phyloP scores from a whole-genome alignment of 192 early-diverging fungal genomes.

The Pilobolus umbonatus region DNA sequence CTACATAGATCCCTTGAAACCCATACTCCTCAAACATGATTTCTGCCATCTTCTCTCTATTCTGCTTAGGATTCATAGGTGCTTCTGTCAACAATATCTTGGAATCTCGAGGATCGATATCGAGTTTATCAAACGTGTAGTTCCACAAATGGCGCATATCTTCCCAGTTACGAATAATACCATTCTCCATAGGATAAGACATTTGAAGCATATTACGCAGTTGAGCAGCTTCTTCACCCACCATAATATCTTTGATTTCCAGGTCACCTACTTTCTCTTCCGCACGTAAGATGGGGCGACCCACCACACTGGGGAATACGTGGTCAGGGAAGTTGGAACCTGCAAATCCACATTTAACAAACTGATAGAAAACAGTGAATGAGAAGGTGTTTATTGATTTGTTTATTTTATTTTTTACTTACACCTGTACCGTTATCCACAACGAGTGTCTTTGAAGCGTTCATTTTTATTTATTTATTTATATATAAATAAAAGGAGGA shows the following conservation, averaged over 20 bases:
- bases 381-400: background rate
- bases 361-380: constrained; percentile 45
- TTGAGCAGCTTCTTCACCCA: constrained; percentile 94
- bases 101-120: constrained; percentile 81
- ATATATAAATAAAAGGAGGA: no score
- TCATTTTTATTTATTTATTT: constrained; percentile 33
- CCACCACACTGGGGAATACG: constrained; percentile 97
- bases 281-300: constrained; percentile 93
- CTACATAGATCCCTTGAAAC: constrained; percentile 88
- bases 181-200: constrained; percentile 99
- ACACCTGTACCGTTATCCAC: constrained; percentile 83
- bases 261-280: constrained; percentile 83
- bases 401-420: constrained; percentile 17
- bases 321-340: constrained; percentile 93
- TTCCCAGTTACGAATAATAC: constrained; percentile 96
- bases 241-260: constrained; percentile 91
- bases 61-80: constrained; percentile 90
- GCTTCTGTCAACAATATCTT: constrained; percentile 97
- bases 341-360: constrained; percentile 96
- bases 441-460: constrained; percentile 68
- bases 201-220: constrained; percentile 86
- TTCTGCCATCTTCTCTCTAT: constrained; percentile 90
- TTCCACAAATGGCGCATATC: constrained; percentile 98
- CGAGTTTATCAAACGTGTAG: constrained; percentile 92
- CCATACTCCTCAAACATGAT: constrained; percentile 97